Percentiles rank a stretch among this genome's conserved stretches.
phyloP scores from a whole-genome alignment of 331 rosid species.

The Ulmus americana region DNA sequence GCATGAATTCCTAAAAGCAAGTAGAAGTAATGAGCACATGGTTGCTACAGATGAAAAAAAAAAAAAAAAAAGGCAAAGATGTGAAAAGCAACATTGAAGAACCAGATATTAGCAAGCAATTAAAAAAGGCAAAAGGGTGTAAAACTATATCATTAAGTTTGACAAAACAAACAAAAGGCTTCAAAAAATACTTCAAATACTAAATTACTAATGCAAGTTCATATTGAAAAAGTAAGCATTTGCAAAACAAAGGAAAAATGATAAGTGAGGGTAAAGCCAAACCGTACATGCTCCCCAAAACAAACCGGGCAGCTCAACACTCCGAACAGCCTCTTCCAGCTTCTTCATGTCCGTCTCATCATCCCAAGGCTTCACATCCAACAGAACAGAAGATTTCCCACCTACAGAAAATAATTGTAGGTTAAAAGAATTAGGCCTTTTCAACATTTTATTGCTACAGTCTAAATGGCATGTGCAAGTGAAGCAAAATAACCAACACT shows the following conservation, averaged over 20 bases:
- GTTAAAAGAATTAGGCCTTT: neutral
- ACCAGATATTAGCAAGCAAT: neutral
- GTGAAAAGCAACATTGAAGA: neutral
- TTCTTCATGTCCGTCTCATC: constrained; percentile 92
- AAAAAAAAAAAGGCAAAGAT: too few species aligned
- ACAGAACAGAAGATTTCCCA: constrained; percentile 74
- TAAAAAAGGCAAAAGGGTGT: too few species aligned
- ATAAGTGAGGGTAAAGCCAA: neutral
- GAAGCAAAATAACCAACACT: neutral
- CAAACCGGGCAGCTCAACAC: constrained; percentile 58
- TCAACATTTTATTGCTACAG: neutral
- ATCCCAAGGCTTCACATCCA: constrained; percentile 89
- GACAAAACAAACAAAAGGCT: too few species aligned
- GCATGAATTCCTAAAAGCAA: neutral
- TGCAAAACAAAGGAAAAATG: neutral
- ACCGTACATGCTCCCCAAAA: constrained; percentile 83
- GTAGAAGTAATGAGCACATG: neutral
- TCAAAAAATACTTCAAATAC: too few species aligned
- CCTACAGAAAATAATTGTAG: constrained; percentile 29
- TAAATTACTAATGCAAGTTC: too few species aligned
- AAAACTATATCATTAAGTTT: too few species aligned
- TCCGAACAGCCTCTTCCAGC: constrained; percentile 78
- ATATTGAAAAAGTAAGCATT: neutral
- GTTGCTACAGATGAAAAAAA: too few species aligned
- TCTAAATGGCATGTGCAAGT: neutral